Conservation (phyloP, 306 rosid species). For the Fragaria ananassa region DNA sequence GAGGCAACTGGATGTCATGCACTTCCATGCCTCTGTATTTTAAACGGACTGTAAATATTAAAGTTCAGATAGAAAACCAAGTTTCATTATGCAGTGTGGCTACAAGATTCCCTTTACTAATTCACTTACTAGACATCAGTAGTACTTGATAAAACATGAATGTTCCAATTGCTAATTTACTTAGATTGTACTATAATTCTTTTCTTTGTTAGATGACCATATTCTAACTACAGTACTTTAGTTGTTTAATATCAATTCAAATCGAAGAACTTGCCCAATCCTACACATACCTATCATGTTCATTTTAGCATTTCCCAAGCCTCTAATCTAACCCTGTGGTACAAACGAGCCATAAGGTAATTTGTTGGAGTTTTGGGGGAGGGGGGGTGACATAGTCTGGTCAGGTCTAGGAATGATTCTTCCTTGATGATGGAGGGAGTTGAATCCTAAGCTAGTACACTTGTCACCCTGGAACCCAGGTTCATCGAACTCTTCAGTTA, state of each 20-base stretch:
- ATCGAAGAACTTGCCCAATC: background rate
- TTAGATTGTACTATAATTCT: background rate
- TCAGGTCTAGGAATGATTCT: too few relatives aligned
- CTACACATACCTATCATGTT: background rate
- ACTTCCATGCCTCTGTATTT: background rate
- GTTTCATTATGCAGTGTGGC: background rate
- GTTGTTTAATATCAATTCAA: background rate
- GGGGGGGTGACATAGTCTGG: too few relatives aligned
- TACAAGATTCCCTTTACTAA: background rate
- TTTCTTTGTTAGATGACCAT: background rate
- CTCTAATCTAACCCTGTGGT: background rate
- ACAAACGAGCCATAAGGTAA: background rate
- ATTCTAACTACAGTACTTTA: background rate
- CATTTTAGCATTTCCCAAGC: background rate
- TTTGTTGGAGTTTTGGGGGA: too few relatives aligned
- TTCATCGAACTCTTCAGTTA: too few relatives aligned
- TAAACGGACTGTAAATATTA: background rate
- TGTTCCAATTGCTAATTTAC: background rate
- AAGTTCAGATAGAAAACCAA: background rate
- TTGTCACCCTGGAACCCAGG: too few relatives aligned
- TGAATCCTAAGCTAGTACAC: background rate
- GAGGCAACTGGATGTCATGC: background rate
- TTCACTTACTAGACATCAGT: background rate
- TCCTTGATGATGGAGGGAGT: background rate
- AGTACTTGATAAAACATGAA: background rate